phyloP scores from a whole-genome alignment of 108 stramenopile genomes.

The Licmophora abbreviata region DNA sequence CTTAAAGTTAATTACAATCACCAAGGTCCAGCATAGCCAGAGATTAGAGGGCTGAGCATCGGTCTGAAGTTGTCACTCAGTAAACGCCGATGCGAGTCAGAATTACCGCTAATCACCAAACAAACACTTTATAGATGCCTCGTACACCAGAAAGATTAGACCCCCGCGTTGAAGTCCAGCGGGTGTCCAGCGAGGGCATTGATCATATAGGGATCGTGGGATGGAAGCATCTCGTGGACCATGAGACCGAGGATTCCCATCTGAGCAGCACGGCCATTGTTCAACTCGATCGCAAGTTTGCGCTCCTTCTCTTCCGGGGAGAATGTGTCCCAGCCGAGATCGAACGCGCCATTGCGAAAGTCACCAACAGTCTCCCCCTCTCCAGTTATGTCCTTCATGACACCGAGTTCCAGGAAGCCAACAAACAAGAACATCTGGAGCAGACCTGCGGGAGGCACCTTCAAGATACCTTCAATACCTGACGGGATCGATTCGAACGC shows the following conservation, averaged over 20 bases:
- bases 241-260: slow-evolving; percentile 62
- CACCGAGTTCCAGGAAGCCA: slow-evolving; percentile 59
- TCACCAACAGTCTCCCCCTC: slow-evolving; percentile 56
- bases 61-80: no score
- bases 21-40: no score
- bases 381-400: slow-evolving; percentile 61
- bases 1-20: no score
- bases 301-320: slow-evolving; percentile 37
- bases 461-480: slow-evolving; percentile 43
- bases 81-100: no score
- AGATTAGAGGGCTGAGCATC: no score
- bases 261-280: slow-evolving; percentile 83
- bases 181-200: slow-evolving; percentile 45
- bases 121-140: no score
- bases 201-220: slow-evolving; percentile 30
- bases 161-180: background rate
- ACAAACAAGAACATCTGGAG: slow-evolving; percentile 59
- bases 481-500: slow-evolving; percentile 55
- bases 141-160: no score
- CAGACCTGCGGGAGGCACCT: slow-evolving; percentile 43
- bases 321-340: slow-evolving; percentile 66
- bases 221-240: slow-evolving; percentile 46
- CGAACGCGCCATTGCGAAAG: slow-evolving; percentile 56
- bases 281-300: slow-evolving; percentile 84
- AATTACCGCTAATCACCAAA: no score